Percentiles rank a stretch among this genome's conserved stretches.
Conservation (phyloP, 441 rosid species). For the Erodium chrysanthum region DNA sequence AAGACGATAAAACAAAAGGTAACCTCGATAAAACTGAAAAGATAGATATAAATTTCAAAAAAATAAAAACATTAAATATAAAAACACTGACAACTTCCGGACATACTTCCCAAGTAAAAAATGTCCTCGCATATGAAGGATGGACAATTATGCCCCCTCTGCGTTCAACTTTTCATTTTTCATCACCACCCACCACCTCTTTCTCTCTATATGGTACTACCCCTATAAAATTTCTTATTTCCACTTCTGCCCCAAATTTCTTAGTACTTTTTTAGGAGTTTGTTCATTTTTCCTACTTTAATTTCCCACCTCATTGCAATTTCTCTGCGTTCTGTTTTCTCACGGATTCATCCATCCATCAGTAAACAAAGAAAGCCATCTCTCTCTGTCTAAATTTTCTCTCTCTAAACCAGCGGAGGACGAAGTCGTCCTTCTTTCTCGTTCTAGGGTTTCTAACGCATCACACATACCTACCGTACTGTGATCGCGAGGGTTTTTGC, state of each 20-base stretch:
- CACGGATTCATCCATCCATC: conserved; percentile 19
- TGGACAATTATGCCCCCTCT: neutral
- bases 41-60: too few species aligned
- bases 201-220: neutral
- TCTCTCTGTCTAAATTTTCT: conserved; percentile 14
- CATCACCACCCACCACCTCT: too few species aligned
- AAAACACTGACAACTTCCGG: too few species aligned
- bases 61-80: too few species aligned
- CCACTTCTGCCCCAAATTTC: neutral
- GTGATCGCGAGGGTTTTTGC: conserved; percentile 15
- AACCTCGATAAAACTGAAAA: too few species aligned
- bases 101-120: too few species aligned
- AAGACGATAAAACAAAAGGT: too few species aligned
- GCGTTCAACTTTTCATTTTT: too few species aligned
- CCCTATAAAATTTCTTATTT: neutral
- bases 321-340: neutral
- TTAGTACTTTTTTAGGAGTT: neutral
- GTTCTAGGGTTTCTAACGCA: conserved; percentile 31
- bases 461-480: neutral
- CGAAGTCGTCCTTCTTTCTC: conserved; percentile 13
- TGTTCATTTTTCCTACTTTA: neutral
- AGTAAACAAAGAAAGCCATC: conserved; percentile 5
- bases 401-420: conserved; percentile 11
- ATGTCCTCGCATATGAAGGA: neutral
- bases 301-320: neutral